phyloP scores from a whole-genome alignment of 225 moss, liverwort and hornwort species.

The Sphagnum tenellum region DNA sequence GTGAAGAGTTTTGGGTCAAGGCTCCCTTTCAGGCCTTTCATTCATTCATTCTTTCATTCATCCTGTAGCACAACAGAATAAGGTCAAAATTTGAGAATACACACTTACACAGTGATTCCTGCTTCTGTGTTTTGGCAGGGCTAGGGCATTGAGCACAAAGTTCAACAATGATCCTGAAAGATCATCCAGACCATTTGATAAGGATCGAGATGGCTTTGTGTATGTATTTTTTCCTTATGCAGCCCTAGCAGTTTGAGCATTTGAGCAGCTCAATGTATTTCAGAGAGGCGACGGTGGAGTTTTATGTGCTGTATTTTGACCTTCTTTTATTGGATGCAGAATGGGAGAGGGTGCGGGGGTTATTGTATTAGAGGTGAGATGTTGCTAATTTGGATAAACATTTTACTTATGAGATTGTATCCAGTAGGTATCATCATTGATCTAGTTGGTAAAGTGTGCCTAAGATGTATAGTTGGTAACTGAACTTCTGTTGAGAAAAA shows the following conservation, averaged over 20 bases:
- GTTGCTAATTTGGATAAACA: no score
- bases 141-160: constrained; percentile 84
- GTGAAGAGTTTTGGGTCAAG: neutral
- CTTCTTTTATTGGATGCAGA: constrained; percentile 38
- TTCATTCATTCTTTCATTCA: neutral
- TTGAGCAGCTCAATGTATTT: no score
- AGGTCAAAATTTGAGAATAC: neutral
- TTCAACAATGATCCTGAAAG: constrained; percentile 73
- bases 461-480: neutral
- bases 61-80: no score
- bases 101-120: neutral
- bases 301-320: constrained; percentile 4
- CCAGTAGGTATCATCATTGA: neutral
- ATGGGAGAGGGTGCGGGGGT: constrained; percentile 98
- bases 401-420: no score
- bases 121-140: constrained; percentile 26
- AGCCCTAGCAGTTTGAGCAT: no score
- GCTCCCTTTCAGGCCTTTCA: neutral
- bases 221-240: constrained; percentile 17
- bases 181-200: constrained; percentile 91
- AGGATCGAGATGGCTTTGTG: constrained; percentile 93
- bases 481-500: neutral
- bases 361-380: constrained; percentile 84
- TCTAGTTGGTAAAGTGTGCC: neutral
- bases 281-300: no score